These are phyloP conservation scores for Phytophthora ramorum DNA, from an alignment of 352 stramenopile genomes.

Conservation along the genomic window DNA sequence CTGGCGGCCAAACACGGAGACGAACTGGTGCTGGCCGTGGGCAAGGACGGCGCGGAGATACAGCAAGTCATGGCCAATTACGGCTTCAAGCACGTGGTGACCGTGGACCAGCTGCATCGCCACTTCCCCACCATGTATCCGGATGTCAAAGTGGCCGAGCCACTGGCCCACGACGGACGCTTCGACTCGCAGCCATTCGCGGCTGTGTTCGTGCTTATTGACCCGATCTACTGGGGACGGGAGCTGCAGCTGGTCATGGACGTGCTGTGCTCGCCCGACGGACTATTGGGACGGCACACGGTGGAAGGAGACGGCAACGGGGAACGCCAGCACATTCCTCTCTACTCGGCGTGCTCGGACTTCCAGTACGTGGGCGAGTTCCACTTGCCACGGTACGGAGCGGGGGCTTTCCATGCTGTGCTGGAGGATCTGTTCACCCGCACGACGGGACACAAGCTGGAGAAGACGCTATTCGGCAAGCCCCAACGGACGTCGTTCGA, in stretches of 20 bases:
- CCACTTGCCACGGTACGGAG: slow-evolving; percentile 82
- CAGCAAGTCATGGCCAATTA: slow-evolving; percentile 75
- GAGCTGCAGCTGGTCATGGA: slow-evolving; percentile 84
- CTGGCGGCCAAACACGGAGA: slow-evolving; percentile 70
- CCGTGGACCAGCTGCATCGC: slow-evolving; percentile 73
- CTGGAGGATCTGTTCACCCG: slow-evolving; percentile 84
- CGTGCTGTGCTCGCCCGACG: slow-evolving; percentile 66
- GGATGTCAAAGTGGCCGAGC: slow-evolving; percentile 64
- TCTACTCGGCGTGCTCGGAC: slow-evolving; percentile 89
- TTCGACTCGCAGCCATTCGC: slow-evolving; percentile 64
- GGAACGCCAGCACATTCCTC: slow-evolving; percentile 65
- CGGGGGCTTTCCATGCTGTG: slow-evolving; percentile 80
- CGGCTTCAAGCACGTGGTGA: slow-evolving; percentile 87
- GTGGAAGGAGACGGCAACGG: slow-evolving; percentile 36
- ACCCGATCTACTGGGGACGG: slow-evolving; percentile 80
- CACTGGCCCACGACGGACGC: slow-evolving; percentile 49
- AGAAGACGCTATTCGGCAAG: slow-evolving; percentile 84
- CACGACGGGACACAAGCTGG: slow-evolving; percentile 78
- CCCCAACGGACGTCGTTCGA: slow-evolving; percentile 76
- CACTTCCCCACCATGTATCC: slow-evolving; percentile 87
- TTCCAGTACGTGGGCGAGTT: slow-evolving; percentile 91
- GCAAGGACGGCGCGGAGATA: slow-evolving; percentile 78
- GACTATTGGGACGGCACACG: slow-evolving; percentile 50
- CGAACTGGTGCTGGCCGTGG: slow-evolving; percentile 81
- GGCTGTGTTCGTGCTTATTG: slow-evolving; percentile 80